Evolutionary conservation across 163 green algal genomes (phyloP).

Genomic region (Botryococcus braunii): DNA sequence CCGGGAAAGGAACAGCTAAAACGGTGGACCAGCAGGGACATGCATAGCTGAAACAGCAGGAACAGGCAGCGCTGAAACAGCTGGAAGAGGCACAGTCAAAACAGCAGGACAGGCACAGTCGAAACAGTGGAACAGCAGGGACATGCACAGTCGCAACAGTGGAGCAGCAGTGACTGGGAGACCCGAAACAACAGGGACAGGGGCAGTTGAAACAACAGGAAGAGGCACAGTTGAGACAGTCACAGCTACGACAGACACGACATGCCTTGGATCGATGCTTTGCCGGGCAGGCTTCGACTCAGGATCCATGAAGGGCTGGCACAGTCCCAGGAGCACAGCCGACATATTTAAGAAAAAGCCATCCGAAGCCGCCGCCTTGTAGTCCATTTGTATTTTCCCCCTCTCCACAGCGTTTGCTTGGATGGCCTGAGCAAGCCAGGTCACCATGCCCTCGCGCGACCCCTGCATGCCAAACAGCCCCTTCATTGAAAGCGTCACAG

Average conservation of each 20-base stretch:
- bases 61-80: no score
- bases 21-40: no score
- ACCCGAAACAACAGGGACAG: background rate
- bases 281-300: conserved; percentile 53
- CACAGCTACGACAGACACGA: background rate
- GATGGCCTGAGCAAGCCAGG: conserved; percentile 69
- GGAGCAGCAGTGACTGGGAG: background rate
- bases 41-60: no score
- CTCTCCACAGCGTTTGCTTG: conserved; percentile 57
- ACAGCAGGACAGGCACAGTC: no score
- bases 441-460: conserved; percentile 56
- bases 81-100: no score
- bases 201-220: background rate
- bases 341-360: conserved; percentile 84
- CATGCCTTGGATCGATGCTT: conserved; percentile 50
- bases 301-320: conserved; percentile 81
- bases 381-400: conserved; percentile 48
- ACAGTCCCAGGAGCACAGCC: conserved; percentile 75
- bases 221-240: background rate
- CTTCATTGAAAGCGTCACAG: no score
- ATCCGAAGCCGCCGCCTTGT: conserved; percentile 35
- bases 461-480: no score
- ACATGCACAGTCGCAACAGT: background rate
- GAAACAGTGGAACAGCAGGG: background rate
- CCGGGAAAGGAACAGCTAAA: no score